These are phyloP conservation scores for Diaporthe helianthi DNA, from an alignment of 2,329 filamentous ascomycete species.

Conservation along the genomic window DNA sequence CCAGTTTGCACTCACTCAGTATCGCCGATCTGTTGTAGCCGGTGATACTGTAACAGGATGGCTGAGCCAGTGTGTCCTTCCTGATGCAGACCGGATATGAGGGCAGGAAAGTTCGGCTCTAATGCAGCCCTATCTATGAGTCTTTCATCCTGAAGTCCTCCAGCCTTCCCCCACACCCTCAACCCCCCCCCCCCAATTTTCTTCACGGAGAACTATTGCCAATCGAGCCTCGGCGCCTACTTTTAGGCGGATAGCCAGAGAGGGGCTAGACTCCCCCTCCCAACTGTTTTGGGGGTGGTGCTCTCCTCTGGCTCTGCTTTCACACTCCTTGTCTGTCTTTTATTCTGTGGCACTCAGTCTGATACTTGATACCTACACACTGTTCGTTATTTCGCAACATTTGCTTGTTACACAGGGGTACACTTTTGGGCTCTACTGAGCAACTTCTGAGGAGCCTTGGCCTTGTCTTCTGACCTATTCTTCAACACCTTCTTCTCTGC, in stretches of 20 bases:
- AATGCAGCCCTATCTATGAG: constrained; percentile 28
- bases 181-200: too few relatives aligned
- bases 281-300: background rate
- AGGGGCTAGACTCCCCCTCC: constrained; percentile 5
- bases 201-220: background rate
- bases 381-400: background rate
- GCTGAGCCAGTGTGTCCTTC: background rate
- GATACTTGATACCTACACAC: background rate
- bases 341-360: background rate
- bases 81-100: background rate
- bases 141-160: background rate
- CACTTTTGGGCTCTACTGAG: background rate
- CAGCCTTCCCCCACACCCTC: background rate
- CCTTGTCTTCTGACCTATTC: background rate
- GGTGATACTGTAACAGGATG: background rate
- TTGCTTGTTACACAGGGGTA: background rate
- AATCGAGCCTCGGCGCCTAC: background rate
- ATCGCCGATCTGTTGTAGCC: background rate
- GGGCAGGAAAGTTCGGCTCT: background rate
- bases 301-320: background rate
- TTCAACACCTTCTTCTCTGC: background rate
- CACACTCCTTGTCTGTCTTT: background rate
- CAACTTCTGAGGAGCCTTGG: constrained; percentile 7
- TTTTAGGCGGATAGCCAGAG: background rate
- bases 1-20: background rate